Evolutionary conservation across 2,329 filamentous ascomycete species (phyloP).

Genomic region (Calonectria fujianensis): DNA sequence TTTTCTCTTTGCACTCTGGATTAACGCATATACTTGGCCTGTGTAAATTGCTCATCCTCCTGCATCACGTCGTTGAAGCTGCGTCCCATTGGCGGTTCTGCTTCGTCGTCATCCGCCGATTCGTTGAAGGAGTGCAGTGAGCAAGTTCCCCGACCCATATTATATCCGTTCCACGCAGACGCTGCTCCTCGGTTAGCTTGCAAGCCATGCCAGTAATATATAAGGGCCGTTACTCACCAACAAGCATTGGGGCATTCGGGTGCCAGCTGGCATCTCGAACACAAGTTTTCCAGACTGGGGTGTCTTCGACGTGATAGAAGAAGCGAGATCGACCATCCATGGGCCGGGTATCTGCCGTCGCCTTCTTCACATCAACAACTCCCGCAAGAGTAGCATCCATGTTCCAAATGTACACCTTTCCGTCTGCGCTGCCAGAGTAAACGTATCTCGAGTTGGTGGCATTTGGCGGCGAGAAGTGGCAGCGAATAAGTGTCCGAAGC

Average conservation of each 20-base stretch:
- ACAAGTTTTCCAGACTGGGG: constrained; percentile 81
- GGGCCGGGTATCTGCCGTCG: constrained; percentile 79
- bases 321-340: constrained; percentile 72
- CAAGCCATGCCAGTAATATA: no score
- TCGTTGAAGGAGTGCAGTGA: constrained; percentile 88
- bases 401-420: constrained; percentile 94
- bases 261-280: constrained; percentile 95
- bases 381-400: constrained; percentile 89
- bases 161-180: constrained; percentile 88
- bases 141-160: constrained; percentile 83
- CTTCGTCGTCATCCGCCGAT: constrained; percentile 78
- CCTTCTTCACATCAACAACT: constrained; percentile 84
- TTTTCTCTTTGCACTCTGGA: constrained; percentile 44
- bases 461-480: constrained; percentile 92
- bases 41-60: constrained; percentile 57
- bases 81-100: constrained; percentile 74
- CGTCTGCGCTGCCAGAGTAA: constrained; percentile 92
- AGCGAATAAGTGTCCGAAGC: constrained; percentile 91
- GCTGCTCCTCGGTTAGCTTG: constrained; percentile 68
- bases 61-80: constrained; percentile 77
- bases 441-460: constrained; percentile 94
- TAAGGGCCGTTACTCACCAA: constrained; percentile 65
- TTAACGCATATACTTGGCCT: constrained; percentile 44
- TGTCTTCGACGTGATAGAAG: constrained; percentile 75
- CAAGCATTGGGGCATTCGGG: constrained; percentile 87